These are phyloP conservation scores for Cnidoscolus chayamansa DNA, from an alignment of 441 rosid species.

Conservation along the genomic window DNA sequence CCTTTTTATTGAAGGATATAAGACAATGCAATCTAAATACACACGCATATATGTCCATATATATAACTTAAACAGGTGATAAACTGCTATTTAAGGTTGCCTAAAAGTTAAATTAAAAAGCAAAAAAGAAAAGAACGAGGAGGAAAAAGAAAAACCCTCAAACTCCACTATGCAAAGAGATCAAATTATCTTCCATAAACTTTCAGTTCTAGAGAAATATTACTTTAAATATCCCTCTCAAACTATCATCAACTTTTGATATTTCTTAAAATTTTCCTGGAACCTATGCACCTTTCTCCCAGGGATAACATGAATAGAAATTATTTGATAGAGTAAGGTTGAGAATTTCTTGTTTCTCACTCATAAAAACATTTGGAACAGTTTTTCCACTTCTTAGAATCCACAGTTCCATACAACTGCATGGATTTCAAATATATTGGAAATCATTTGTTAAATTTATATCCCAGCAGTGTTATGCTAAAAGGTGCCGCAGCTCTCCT, in stretches of 20 bases:
- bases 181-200: background rate
- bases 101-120: background rate
- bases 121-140: too few relatives aligned
- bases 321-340: background rate
- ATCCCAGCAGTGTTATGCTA: background rate
- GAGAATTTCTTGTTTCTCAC: too few relatives aligned
- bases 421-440: background rate
- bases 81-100: background rate
- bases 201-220: background rate
- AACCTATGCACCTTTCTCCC: background rate
- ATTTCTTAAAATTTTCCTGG: background rate
- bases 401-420: background rate
- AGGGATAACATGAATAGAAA: background rate
- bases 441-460: constrained; percentile 2
- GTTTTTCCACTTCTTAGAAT: background rate
- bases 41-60: too few relatives aligned
- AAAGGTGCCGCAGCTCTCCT: background rate
- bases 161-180: background rate
- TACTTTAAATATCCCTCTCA: background rate
- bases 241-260: background rate
- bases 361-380: background rate
- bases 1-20: background rate
- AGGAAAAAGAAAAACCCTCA: too few relatives aligned
- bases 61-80: background rate
- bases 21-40: too few relatives aligned